Conservation (phyloP, 257 asterid species). For the Salvia hispanica region DNA sequence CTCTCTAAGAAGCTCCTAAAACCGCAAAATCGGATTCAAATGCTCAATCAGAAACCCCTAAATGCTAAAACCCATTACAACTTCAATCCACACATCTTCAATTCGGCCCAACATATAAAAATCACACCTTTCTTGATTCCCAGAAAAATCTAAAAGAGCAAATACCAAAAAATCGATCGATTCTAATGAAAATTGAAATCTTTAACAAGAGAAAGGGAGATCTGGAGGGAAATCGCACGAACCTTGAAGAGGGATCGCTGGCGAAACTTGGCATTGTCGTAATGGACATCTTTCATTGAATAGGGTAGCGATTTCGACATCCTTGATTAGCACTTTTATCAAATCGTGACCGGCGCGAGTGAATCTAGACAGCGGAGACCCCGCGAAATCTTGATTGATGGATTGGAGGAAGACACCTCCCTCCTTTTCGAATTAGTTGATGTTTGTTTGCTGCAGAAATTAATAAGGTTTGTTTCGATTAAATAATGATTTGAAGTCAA, state of each 20-base stretch:
- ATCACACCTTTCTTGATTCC: neutral
- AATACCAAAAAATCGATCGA: constrained; percentile 1
- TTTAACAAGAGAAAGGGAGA: constrained; percentile 22
- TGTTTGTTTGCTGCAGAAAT: neutral
- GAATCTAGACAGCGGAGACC: constrained; percentile 30
- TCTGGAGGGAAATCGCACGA: constrained; percentile 27
- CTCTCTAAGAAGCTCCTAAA: constrained; percentile 22
- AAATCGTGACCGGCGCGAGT: constrained; percentile 20
- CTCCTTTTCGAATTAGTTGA: neutral
- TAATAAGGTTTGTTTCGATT: neutral
- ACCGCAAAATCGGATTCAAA: constrained; percentile 12
- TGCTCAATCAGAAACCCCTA: constrained; percentile 25
- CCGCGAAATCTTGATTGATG: constrained; percentile 29
- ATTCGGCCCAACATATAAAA: constrained; percentile 1
- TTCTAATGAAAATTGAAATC: constrained; percentile 6
- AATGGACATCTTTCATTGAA: constrained; percentile 76
- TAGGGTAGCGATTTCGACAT: too few species aligned
- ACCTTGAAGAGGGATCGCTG: constrained; percentile 79
- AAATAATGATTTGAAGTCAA: constrained; percentile 9
- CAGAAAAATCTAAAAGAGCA: neutral
- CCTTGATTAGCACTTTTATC: constrained; percentile 23
- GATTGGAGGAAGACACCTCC: constrained; percentile 16
- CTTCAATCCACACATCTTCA: constrained; percentile 16
- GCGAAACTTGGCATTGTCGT: constrained; percentile 90
- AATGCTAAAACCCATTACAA: constrained; percentile 5